Evolutionary conservation across 257 asterid genomes (phyloP).

Genomic region (Salvia splendens): DNA sequence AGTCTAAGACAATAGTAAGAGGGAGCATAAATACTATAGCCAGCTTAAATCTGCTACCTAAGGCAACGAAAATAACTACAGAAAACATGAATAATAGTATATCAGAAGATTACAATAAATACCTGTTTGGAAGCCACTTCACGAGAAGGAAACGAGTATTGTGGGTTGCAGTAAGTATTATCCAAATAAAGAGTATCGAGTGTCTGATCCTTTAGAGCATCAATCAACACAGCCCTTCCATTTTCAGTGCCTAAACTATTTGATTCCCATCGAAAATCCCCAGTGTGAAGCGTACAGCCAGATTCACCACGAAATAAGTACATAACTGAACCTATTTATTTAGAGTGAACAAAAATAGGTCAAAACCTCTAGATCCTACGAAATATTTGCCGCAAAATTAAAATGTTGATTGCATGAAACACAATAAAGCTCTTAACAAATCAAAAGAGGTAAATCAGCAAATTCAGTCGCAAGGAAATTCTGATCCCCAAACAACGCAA

Average conservation of each 20-base stretch:
- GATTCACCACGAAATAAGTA: constrained; percentile 85
- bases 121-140: constrained; percentile 78
- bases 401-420: too few relatives aligned
- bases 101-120: constrained; percentile 23
- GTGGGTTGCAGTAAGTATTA: constrained; percentile 80
- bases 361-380: too few relatives aligned
- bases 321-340: constrained; percentile 78
- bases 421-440: too few relatives aligned
- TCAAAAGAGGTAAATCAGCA: constrained; percentile 2
- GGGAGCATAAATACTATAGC: background rate
- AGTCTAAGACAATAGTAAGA: background rate
- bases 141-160: constrained; percentile 73
- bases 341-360: constrained; percentile 3
- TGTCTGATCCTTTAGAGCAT: constrained; percentile 62
- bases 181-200: constrained; percentile 64
- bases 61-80: background rate
- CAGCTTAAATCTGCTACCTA: background rate
- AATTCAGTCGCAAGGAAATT: constrained; percentile 4
- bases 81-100: background rate
- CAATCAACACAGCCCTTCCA: constrained; percentile 62
- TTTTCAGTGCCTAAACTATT: constrained; percentile 37
- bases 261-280: constrained; percentile 84
- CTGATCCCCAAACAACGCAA: background rate
- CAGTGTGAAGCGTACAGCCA: constrained; percentile 77
- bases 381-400: too few relatives aligned